A percentile compares a stretch with the other conserved stretches of the same genome.
phyloP scores from a whole-genome alignment of 139 green algal genomes.

The Closterium sp. region DNA sequence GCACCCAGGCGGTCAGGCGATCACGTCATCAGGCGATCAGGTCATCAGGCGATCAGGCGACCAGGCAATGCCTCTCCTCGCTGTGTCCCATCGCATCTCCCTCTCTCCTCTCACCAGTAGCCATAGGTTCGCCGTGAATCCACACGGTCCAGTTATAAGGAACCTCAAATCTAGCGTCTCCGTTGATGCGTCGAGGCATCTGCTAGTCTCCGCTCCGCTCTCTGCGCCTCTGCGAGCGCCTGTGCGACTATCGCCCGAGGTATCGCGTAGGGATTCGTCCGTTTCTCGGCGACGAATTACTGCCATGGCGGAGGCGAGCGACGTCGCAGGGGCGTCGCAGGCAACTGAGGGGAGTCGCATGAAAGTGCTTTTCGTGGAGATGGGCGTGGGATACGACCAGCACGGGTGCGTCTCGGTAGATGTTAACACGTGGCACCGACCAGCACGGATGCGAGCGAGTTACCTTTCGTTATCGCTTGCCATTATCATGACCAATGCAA shows the following conservation, averaged over 20 bases:
- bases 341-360: neutral
- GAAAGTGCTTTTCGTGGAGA: constrained; percentile 34
- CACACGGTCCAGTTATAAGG: too few species aligned
- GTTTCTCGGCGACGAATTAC: neutral
- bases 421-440: too few species aligned
- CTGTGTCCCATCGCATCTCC: neutral
- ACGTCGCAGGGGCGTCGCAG: neutral
- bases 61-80: neutral
- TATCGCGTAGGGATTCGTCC: neutral
- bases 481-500: neutral
- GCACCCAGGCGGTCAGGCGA: too few species aligned
- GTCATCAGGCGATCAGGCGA: neutral
- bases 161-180: too few species aligned
- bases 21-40: neutral
- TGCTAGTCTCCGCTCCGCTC: neutral
- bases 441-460: constrained; percentile 34
- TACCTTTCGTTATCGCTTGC: neutral
- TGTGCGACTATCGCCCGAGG: neutral
- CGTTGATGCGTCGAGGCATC: neutral
- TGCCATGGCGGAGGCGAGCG: neutral
- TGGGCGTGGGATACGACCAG: constrained; percentile 39
- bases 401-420: constrained; percentile 11
- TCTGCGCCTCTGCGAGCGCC: too few species aligned
- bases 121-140: neutral
- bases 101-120: neutral